Base-by-base conservation (phyloP, 495 filamentous ascomycete genomes). In the Penicillium malachiteum region DNA sequence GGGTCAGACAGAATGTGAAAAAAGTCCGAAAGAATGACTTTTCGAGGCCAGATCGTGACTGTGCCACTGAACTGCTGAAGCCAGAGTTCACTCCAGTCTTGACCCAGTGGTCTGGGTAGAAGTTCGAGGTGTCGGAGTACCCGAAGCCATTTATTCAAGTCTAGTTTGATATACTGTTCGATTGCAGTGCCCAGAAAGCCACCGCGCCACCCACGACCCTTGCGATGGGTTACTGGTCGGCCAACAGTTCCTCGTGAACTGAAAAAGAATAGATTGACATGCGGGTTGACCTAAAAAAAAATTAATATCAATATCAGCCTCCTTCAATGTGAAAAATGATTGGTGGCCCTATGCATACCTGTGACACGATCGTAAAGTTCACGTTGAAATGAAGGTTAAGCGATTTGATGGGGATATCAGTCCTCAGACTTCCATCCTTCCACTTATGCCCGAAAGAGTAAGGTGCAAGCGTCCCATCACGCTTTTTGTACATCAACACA, bases 181-280 rank as follows among this genome's bases (percentile, higher is more conserved):
- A 88, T 80, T 0, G 94, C 92, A n/a, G 84, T 87, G 21, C 92
- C 92, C 1, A 97, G 78, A 73, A 92, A 98, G 3, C 94, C 94
- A 37, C 94, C 94, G 33, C 94, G 86, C 94, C 94, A 98, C 49
- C 94, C 94, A 35, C 92, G 88, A 7, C 94, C 94, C 55, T 84
- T 86, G 42, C 94, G 88, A 69, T 98, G 94, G 0, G 94, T 97
- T 34, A 98, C 94, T 26, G 94, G 94, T 21, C 89, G 85, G 33
- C 94, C 94, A 40, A 97, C 91, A 1, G 87, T 84, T 12, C 94
- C 94, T 35, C 95, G 84, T 3, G 91, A 92, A 32, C 88, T 93
- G 78, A 97, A 98, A 78, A 98, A 97, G 80, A 98, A 97, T 14
- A 97, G 83, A 62, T 96, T 97, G 71, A 98, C 89, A 67, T 97